Base-by-base conservation (phyloP, 2,329 filamentous ascomycete species). In the Sporothrix globosa region DNA sequence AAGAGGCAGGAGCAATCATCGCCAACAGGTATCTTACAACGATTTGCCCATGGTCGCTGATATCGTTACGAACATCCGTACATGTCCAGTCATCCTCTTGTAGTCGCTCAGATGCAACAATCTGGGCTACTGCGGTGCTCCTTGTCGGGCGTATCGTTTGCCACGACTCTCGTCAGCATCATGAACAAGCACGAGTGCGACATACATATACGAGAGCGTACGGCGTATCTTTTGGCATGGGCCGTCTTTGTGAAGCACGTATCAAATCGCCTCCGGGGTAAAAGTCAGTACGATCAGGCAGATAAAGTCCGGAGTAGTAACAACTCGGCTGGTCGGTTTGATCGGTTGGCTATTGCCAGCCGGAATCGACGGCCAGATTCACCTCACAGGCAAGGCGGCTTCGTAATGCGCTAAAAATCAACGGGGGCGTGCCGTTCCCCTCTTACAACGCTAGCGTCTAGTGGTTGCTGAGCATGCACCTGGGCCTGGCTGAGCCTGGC, bases 301-400 rank as follows among this genome's bases (percentile, higher is more conserved):
- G 19, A 13, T 39, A 44, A 44, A n/a, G 56, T 44, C 19, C 17
- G 19, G 11, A 21, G 19, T 41, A 30, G 2, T 21, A 34, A 14
- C 7, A 7, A 54, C 52, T 56, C 10, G 27, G 19, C 17, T 19
- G 9, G 13, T n/a, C 21, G 10, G 34, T 60, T 60, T 24, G 34
- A n/a, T 61, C 34, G 41, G 56, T 61, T 61, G 56, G 56, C 2
- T 34, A 46, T 46, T 44, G 58, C 39, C 58, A 39, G 39, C 39
- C 39, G 21, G 58, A 63, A 46, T 63, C 39, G 58, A 63, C 58
- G 58, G 58, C 21, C 21, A 44, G 58, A 46, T 34, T 34, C 34
- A 34, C 5, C 9, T 34, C 34, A 34, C 5, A 34, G 34, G 6
- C 34, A 34, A 34, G 5, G 34, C 5, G 34, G 34, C 34, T 7